These are phyloP conservation scores for Podospora pseudopauciseta DNA, from an alignment of 495 filamentous ascomycete genomes.

Conservation along the genomic window DNA sequence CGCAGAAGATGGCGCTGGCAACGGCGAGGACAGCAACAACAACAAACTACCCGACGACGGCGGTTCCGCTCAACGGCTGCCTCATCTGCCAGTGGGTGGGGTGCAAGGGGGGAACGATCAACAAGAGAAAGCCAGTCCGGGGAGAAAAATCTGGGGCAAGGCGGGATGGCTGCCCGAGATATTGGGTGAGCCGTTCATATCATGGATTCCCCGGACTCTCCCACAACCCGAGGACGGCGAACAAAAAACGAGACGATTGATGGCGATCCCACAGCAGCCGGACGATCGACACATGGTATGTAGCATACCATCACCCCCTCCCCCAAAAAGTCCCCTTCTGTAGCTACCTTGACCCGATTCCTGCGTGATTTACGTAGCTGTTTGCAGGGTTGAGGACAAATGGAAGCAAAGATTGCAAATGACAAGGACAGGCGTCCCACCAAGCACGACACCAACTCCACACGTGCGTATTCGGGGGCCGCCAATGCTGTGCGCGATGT, in stretches of 20 bases:
- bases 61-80: slow-evolving; percentile 14
- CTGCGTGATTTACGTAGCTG: background rate
- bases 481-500: background rate
- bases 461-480: background rate
- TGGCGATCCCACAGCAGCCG: slow-evolving; percentile 28
- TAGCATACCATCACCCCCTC: background rate
- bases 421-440: background rate
- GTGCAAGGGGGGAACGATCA: slow-evolving; percentile 15
- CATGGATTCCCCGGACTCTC: slow-evolving; percentile 28
- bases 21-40: slow-evolving; percentile 18
- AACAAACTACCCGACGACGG: slow-evolving; percentile 11
- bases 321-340: background rate
- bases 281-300: slow-evolving; percentile 18
- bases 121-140: background rate
- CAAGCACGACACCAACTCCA: slow-evolving; percentile 1
- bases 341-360: background rate
- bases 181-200: slow-evolving; percentile 22
- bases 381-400: background rate
- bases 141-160: slow-evolving; percentile 10
- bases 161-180: slow-evolving; percentile 25
- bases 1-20: slow-evolving; percentile 10
- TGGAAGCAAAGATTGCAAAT: background rate
- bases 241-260: slow-evolving; percentile 26
- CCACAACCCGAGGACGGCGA: slow-evolving; percentile 11
- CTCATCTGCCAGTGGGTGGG: slow-evolving; percentile 21